These are phyloP conservation scores for Trichoderma asperellum DNA, from an alignment of 2,329 filamentous ascomycete species.

Conservation along the genomic window DNA sequence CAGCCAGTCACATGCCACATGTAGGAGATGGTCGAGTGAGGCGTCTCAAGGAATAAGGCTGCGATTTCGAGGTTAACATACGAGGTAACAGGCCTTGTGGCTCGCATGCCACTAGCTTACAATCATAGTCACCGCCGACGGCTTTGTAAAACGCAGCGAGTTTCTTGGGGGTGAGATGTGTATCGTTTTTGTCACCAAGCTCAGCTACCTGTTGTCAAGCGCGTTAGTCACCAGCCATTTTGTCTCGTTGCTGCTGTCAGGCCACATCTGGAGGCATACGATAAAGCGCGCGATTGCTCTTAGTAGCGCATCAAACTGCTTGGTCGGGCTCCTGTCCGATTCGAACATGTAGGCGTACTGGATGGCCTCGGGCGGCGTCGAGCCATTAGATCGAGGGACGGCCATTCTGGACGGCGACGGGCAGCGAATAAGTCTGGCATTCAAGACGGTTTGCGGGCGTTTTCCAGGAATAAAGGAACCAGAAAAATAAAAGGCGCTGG, in stretches of 20 bases:
- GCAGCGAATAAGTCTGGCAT: constrained; percentile 21
- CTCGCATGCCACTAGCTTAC: constrained; percentile 43
- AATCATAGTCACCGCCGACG: constrained; percentile 76
- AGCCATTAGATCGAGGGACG: constrained; percentile 33
- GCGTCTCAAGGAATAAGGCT: constrained; percentile 78
- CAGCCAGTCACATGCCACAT: constrained; percentile 93
- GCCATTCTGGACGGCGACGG: constrained; percentile 32
- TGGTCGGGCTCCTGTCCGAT: constrained; percentile 68
- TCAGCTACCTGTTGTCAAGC: constrained; percentile 52
- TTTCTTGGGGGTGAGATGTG: constrained; percentile 65
- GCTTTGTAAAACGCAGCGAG: constrained; percentile 76
- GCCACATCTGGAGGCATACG: constrained; percentile 53
- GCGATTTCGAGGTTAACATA: constrained; percentile 26
- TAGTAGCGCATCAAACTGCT: constrained; percentile 68
- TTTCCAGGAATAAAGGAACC: constrained; percentile 5
- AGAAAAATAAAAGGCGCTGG: not conserved
- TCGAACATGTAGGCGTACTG: constrained; percentile 71
- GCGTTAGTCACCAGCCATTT: constrained; percentile 30
- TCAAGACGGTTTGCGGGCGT: constrained; percentile 9
- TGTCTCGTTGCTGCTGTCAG: not conserved
- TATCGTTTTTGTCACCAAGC: constrained; percentile 60
- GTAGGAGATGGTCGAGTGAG: constrained; percentile 77
- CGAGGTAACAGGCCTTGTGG: not conserved
- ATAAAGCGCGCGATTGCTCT: constrained; percentile 70
- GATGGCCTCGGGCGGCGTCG: constrained; percentile 36